Percentiles rank a stretch among this genome's conserved stretches.
Conservation (phyloP, 2,329 filamentous ascomycete genomes). For the Ophiostoma tasmaniense region DNA sequence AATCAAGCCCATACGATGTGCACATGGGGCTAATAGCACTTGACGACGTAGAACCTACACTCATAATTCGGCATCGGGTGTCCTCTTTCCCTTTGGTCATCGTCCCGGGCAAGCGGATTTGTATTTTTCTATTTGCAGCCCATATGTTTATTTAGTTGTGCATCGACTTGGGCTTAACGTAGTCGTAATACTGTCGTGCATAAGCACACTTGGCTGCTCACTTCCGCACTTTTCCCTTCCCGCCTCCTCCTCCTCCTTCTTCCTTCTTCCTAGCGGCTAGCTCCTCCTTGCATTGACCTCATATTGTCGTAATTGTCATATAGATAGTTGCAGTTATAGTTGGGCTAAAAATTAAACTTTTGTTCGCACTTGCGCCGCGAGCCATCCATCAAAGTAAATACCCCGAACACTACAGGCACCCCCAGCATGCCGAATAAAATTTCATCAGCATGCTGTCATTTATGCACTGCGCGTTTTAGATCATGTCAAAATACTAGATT, state of each 20-base stretch:
- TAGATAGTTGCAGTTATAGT: neutral
- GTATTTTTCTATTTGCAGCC: neutral
- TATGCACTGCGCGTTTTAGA: neutral
- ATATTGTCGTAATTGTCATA: neutral
- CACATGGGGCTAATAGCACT: neutral
- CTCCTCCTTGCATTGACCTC: neutral
- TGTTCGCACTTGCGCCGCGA: neutral
- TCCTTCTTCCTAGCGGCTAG: neutral
- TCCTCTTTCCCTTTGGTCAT: neutral
- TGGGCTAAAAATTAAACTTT: conserved; percentile 1
- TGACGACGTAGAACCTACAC: neutral
- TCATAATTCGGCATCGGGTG: neutral
- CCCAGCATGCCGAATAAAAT: neutral
- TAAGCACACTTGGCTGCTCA: neutral
- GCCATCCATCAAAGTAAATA: neutral
- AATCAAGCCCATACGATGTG: neutral
- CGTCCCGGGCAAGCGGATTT: neutral
- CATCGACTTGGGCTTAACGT: neutral
- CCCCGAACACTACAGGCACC: neutral
- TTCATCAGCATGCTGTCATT: conserved; percentile 4
- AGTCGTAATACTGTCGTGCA: neutral
- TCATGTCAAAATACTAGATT: neutral
- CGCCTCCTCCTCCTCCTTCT: neutral
- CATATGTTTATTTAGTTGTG: neutral
- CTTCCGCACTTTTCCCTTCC: neutral